Evolutionary conservation across 345 rosid species (phyloP), one percentile per base, ranked within the genome.

Genomic region (Dimocarpus longan): DNA sequence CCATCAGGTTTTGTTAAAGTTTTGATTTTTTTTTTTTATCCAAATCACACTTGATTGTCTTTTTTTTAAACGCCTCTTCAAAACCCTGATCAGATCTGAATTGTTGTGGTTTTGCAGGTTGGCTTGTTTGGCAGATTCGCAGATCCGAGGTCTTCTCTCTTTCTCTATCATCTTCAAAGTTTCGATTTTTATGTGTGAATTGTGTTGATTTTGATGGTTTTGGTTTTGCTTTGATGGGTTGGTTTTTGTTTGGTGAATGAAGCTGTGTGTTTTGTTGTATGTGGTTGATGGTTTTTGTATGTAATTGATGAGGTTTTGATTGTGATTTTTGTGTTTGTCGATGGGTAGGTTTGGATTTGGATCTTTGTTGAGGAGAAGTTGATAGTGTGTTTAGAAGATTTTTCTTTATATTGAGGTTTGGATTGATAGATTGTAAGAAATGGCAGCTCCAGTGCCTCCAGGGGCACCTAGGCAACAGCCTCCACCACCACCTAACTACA

Each of bases 391-490:
- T 56, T 22, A 15, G 66, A 24, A 39, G 50, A 9, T 54, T 56
- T 65, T 32, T 26, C 1, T 28, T 56, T 4, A 28, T 68, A 39
- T 70, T 65, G 22, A 50, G 26, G 63, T 76, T 76, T 76, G 69
- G 68, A 24, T 84, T 71, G 76, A 68, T 73, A 73, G 74, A 44
- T 79, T 73, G 70, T 64, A 68, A 52, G 79, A 68, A 64, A 91
- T 91, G 95, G 87, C 90, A 70, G 82, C 89, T 82, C 81, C 86
- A 64, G 82, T 87, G 88, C 89, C 95, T 83, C 91, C 90, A 66
- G 93, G 91, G 88, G 90, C 90, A 82, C 89, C 90, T 56, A 84
- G 91, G 80, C 91, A 84, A 79, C 88, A 78, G 26, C 70, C 81
- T 73, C 78, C 87, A 28, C 87, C 86, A 1, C 78, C 86, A 1